Base-by-base conservation (phyloP, 2,329 filamentous ascomycete species). In the Fusarium guadeloupense region DNA sequence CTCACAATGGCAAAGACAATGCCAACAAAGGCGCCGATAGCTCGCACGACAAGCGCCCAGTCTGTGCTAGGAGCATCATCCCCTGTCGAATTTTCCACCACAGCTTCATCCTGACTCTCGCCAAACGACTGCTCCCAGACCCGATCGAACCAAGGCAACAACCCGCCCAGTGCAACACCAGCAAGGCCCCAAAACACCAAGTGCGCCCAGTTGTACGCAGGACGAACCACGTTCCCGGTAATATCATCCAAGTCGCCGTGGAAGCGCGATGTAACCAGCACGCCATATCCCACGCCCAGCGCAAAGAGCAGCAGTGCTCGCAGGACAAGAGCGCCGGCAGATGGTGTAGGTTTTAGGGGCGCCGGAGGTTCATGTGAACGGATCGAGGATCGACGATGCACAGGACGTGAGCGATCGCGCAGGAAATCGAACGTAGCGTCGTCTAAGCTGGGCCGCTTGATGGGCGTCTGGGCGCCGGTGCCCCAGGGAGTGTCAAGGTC, bases 111-210 rank as follows among this genome's bases (percentile, higher is more conserved):
- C 23, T 71, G 70, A 7, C 71, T 70, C 12, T 73, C 69, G 9
- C 79, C 78, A 63, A 82, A 77, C 8, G 78, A 74, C 37, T 82
- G 79, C 57, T 89, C 86, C 86, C 90, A 95, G 9, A 93, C 74
- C 10, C 83, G 79, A 74, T 99, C 95, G 17, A 97, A 84, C 85
- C 89, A 94, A 2, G 95, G 95, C 53, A 98, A 77, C 44, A 96
- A 76, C 53, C 87, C 89, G 6, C 95, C 95, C 20, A 97, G 77
- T 1, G 84, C 81, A 5, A 97, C 86, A 14, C 93, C 93, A 0
- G 89, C 88, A 9, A 89, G 68, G 1, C 93, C 95, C 94, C 95
- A 99, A 61, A 91, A 89, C 0, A 81, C 77, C 49, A 96, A 79
- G 73, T 96, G 96, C 37, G 79, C 77, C 85, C 87, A 89, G 58